A percentile compares a stretch with the other conserved stretches of the same genome.
Evolutionary conservation across 2,329 filamentous ascomycete genomes (phyloP).

Genomic region (Scedosporium dehoogii): DNA sequence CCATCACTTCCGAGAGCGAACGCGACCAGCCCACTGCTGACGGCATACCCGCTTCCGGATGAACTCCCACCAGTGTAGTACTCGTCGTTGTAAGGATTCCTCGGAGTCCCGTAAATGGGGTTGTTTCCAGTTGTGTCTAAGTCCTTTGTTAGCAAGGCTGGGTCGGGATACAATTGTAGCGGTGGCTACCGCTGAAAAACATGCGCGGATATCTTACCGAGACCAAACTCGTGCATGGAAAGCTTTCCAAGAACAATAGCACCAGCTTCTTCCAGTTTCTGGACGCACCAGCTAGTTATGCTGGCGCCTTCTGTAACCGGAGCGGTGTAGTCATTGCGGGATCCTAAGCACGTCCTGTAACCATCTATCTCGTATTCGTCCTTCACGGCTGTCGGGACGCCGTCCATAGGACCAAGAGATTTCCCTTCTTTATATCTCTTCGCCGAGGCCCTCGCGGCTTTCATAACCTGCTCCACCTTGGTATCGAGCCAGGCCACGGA

Average conservation of each 20-base stretch:
- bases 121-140: constrained; percentile 67
- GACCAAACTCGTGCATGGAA: constrained; percentile 68
- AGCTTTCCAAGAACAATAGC: constrained; percentile 63
- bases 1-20: constrained; percentile 64
- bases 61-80: constrained; percentile 76
- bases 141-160: background rate
- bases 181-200: background rate
- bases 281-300: constrained; percentile 59
- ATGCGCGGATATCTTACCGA: constrained; percentile 33
- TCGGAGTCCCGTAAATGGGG: constrained; percentile 60
- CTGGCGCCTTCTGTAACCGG: constrained; percentile 24
- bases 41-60: constrained; percentile 61
- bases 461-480: constrained; percentile 28
- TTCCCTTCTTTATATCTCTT: constrained; percentile 40
- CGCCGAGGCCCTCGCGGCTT: constrained; percentile 34
- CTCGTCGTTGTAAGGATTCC: constrained; percentile 60
- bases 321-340: constrained; percentile 48
- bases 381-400: constrained; percentile 65
- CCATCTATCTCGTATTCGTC: constrained; percentile 70
- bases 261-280: constrained; percentile 60
- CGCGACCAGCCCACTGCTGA: constrained; percentile 60
- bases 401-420: constrained; percentile 56
- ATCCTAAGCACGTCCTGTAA: constrained; percentile 57
- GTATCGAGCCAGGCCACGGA: constrained; percentile 34
- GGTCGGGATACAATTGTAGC: background rate